These are phyloP conservation scores for Xylaria curta DNA, from an alignment of 495 filamentous ascomycete species.

Conservation along the genomic window DNA sequence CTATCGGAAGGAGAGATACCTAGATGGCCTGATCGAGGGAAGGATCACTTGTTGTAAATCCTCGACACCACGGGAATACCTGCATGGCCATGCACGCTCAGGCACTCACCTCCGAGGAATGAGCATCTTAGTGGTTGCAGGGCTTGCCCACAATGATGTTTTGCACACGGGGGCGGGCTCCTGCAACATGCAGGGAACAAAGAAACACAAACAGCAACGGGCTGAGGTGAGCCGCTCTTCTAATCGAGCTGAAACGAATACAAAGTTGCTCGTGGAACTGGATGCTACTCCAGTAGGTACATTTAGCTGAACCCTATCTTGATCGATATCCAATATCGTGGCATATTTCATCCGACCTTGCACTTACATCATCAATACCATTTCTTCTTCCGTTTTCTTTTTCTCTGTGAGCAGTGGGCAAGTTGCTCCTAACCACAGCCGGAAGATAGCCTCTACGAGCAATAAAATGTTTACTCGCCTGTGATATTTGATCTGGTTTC, in stretches of 20 bases:
- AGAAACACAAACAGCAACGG: slow-evolving; percentile 7
- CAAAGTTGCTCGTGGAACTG: no score
- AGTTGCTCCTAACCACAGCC: background rate
- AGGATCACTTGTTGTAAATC: slow-evolving; percentile 4
- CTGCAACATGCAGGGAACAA: slow-evolving; percentile 18
- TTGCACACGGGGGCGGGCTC: slow-evolving; percentile 14
- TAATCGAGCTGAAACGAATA: background rate
- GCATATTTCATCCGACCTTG: background rate
- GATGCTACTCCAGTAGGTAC: background rate
- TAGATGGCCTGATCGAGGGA: slow-evolving; percentile 6
- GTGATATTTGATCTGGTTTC: background rate
- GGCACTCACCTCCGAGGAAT: slow-evolving; percentile 7
- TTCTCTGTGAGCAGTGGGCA: background rate
- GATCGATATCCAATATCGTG: background rate
- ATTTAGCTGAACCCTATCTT: background rate
- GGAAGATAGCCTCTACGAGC: background rate
- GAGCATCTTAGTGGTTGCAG: background rate
- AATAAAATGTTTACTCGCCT: background rate
- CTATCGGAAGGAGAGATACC: no score
- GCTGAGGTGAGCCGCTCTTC: background rate
- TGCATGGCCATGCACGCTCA: slow-evolving; percentile 24
- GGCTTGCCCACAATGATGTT: background rate
- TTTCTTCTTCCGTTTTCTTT: background rate
- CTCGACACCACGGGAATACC: background rate
- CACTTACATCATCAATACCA: background rate